phyloP scores from a whole-genome alignment of 192 early-diverging fungal species.

The Neocallimastix lanati region DNA sequence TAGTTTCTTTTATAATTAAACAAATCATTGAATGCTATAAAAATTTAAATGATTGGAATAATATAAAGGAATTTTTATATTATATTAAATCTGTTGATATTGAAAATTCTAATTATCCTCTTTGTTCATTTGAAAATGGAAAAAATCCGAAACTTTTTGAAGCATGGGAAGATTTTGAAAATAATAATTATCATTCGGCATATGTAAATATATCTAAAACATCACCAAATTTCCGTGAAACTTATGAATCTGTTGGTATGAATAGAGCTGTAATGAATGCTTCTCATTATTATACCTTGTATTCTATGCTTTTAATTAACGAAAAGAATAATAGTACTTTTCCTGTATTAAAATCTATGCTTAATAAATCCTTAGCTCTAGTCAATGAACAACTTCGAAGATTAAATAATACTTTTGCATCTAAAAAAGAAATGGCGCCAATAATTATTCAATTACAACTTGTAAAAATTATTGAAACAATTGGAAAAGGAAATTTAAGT shows the following conservation, averaged over 20 bases:
- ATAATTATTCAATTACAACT: not conserved
- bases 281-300: not conserved
- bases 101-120: not conserved
- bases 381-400: not conserved
- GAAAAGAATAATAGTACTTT: not conserved
- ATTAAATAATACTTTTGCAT: not conserved
- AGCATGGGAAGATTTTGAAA: not conserved
- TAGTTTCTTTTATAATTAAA: not conserved
- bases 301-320: not conserved
- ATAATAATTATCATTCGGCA: not conserved
- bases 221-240: not conserved
- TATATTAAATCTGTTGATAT: not conserved
- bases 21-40: not conserved
- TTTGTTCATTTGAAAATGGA: not conserved
- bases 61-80: not conserved
- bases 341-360: not conserved
- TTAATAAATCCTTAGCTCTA: not conserved
- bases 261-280: not conserved
- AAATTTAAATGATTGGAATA: not conserved
- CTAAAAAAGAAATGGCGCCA: not conserved
- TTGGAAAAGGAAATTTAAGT: not conserved
- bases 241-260: not conserved
- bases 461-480: not conserved
- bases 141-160: not conserved
- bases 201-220: not conserved